Conservation (phyloP, 805 yeast species). For the Yamadazyma kitorensis region DNA sequence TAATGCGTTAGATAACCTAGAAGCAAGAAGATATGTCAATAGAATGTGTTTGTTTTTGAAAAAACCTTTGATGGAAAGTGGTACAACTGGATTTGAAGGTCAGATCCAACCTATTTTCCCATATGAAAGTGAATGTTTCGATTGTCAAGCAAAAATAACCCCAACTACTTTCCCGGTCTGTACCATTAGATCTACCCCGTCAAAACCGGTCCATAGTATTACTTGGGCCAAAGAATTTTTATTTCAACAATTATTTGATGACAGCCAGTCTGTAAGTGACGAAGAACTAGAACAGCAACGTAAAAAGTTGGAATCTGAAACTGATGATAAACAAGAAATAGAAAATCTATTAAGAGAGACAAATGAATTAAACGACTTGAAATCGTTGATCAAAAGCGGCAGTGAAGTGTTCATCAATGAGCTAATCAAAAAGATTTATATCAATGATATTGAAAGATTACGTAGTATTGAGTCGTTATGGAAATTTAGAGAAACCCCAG, state of each 20-base stretch:
- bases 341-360: slow-evolving; percentile 64
- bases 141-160: slow-evolving; percentile 81
- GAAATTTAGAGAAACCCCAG: slow-evolving; percentile 70
- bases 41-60: slow-evolving; percentile 70
- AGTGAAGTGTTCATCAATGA: slow-evolving; percentile 23
- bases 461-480: slow-evolving; percentile 70
- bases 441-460: slow-evolving; percentile 75
- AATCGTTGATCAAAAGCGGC: slow-evolving; percentile 16
- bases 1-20: slow-evolving; percentile 92
- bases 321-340: slow-evolving; percentile 62
- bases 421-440: slow-evolving; percentile 60
- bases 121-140: slow-evolving; percentile 84
- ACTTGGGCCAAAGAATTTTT: slow-evolving; percentile 97
- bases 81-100: slow-evolving; percentile 93
- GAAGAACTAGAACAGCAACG: slow-evolving; percentile 20
- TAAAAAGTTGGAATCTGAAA: slow-evolving; percentile 38
- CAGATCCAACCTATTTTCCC: slow-evolving; percentile 92
- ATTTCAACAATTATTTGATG: slow-evolving; percentile 75
- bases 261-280: slow-evolving; percentile 27
- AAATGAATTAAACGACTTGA: slow-evolving; percentile 53
- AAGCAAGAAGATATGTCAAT: slow-evolving; percentile 89
- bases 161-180: slow-evolving; percentile 95
- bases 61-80: slow-evolving; percentile 85
- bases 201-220: slow-evolving; percentile 92
- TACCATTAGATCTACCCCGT: slow-evolving; percentile 94